Base-by-base conservation (phyloP, 2,329 filamentous ascomycete genomes). In the Botryotinia convoluta region DNA sequence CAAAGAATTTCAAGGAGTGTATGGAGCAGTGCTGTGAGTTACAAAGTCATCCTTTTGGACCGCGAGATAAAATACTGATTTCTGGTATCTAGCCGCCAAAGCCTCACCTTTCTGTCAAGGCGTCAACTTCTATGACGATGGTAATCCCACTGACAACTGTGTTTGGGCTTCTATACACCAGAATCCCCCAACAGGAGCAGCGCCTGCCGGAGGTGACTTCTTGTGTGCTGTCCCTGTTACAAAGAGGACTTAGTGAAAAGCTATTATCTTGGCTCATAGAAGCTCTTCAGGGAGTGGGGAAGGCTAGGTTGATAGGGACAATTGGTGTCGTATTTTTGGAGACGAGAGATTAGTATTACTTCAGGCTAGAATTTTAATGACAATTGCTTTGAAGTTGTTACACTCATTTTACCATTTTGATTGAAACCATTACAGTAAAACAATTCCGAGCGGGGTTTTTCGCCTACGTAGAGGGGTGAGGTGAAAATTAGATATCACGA, bases 1-100 rank as follows among this genome's bases (percentile, higher is more conserved):
- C 65, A 57, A 69, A 57, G 12, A n/a, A 69, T 32, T 69, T 69
- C 26, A 69, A 69, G n/a, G 65, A 69, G 48, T 69, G 65, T 35
- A 69, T 69, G 65, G 65, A 69, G 37, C 65, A 69, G n/a, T 69
- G 65, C 37, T 69, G 65, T 69, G n/a, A 69, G 65, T 69, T 26
- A 12, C 10, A n/a, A 26, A 57, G 3, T 26, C 14, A 44, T 20
- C 14, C 29, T 42, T n/a, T 54, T 3, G 26, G 8, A 32, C 61
- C 5, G 18, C 22, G 29, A 18, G 29, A 45, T 10, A 16, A 32
- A 42, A 57, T 69, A 51, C 65, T 69, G 22, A 69, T 42, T 2
- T 4, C 1, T 32, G 48, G 0, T 26, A 42, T 42, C n/a, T 59
- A 69, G 65, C 65, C 16, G 65, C 65, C 6, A 69, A 69, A 69